Percentiles rank a stretch among this genome's conserved stretches.
These are phyloP conservation scores for Sclerotinia sclerotiorum DNA, from an alignment of 2,329 filamentous ascomycete species.

Conservation along the genomic window DNA sequence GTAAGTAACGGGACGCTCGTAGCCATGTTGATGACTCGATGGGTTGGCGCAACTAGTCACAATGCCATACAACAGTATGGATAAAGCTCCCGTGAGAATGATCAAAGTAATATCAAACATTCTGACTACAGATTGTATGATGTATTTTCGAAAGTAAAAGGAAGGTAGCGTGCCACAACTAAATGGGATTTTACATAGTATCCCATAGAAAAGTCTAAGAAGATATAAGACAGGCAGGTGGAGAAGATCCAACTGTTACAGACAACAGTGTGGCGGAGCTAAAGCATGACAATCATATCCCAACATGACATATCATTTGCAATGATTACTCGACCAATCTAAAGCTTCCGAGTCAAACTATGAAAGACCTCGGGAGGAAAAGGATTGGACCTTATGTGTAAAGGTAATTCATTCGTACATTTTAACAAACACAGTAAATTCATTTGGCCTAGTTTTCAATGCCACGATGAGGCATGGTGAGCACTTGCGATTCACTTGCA, in stretches of 20 bases:
- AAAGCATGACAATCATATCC: neutral
- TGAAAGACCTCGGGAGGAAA: neutral
- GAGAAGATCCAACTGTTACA: constrained; percentile 2
- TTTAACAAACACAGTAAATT: neutral
- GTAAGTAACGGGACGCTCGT: neutral
- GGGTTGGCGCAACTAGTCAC: neutral
- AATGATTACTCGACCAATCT: neutral
- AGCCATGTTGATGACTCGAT: neutral
- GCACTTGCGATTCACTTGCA: neutral
- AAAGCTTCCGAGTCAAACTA: neutral
- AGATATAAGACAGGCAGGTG: neutral
- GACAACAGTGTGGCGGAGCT: neutral
- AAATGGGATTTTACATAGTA: neutral
- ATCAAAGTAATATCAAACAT: neutral
- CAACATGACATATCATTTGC: neutral
- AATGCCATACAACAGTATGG: neutral
- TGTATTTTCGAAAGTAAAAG: neutral
- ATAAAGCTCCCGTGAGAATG: neutral
- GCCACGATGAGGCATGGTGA: neutral
- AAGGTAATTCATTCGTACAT: neutral
- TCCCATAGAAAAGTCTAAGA: neutral
- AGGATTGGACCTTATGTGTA: no score
- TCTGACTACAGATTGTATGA: neutral
- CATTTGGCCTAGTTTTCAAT: neutral
- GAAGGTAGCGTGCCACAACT: no score